phyloP scores from a whole-genome alignment of 257 asterid species.

The Solanum bulbocastanum region DNA sequence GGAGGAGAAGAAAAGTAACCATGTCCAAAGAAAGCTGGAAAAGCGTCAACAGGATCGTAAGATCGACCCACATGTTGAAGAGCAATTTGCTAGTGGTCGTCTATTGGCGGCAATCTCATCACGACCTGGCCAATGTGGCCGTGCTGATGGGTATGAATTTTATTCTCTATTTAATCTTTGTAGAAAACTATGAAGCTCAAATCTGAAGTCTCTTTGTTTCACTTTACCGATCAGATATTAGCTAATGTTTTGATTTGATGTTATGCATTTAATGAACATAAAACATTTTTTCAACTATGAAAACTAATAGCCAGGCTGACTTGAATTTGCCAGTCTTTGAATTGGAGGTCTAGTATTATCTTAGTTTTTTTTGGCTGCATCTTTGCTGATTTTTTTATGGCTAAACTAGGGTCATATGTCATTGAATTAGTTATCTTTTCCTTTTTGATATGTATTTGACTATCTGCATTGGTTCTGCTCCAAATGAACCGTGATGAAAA shows the following conservation, averaged over 20 bases:
- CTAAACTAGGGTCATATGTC: background rate
- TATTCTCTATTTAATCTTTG: background rate
- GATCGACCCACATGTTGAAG: slow-evolving; percentile 40
- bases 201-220: background rate
- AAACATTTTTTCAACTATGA: background rate
- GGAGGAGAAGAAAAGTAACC: slow-evolving; percentile 38
- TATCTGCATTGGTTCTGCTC: background rate
- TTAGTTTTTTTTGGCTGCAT: background rate
- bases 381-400: background rate
- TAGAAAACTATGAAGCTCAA: background rate
- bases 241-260: background rate
- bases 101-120: slow-evolving; percentile 37
- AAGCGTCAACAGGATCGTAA: slow-evolving; percentile 37
- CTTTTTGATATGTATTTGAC: background rate
- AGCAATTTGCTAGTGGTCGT: slow-evolving; percentile 41
- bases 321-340: background rate
- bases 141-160: slow-evolving; percentile 32
- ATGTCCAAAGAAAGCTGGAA: slow-evolving; percentile 28
- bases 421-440: background rate
- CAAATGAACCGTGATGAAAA: background rate
- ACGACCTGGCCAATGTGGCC: slow-evolving; percentile 50
- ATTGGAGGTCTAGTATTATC: background rate
- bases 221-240: background rate
- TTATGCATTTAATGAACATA: background rate
- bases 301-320: background rate